phyloP scores from a whole-genome alignment of 495 filamentous ascomycete species.

The Trichoderma erinaceum region DNA sequence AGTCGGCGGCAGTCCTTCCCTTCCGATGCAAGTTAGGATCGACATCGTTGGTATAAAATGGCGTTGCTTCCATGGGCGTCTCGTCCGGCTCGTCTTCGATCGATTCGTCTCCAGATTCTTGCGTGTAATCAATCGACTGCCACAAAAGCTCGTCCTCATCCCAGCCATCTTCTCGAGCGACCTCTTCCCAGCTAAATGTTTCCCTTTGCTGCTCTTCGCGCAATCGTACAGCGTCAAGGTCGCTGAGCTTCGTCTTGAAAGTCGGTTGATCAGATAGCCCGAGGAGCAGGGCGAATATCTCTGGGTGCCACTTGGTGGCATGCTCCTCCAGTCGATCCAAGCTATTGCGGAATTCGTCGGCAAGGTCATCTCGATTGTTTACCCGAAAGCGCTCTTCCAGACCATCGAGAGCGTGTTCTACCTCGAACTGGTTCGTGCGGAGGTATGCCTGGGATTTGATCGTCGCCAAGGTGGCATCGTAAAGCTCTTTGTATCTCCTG shows the following conservation, averaged over 20 bases:
- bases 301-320: constrained; percentile 60
- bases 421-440: constrained; percentile 84
- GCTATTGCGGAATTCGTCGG: constrained; percentile 64
- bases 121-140: constrained; percentile 67
- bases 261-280: constrained; percentile 77
- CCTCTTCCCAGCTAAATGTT: constrained; percentile 64
- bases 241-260: constrained; percentile 56
- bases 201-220: constrained; percentile 35
- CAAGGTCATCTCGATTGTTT: constrained; percentile 68
- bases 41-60: constrained; percentile 30
- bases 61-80: constrained; percentile 25
- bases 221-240: constrained; percentile 49
- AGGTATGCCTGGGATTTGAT: constrained; percentile 56
- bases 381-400: constrained; percentile 85
- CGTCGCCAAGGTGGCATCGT: constrained; percentile 46
- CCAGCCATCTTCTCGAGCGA: constrained; percentile 66
- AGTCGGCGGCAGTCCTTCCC: constrained; percentile 33
- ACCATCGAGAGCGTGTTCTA: constrained; percentile 64
- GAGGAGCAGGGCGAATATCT: constrained; percentile 72
- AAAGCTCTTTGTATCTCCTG: constrained; percentile 40
- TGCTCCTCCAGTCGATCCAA: constrained; percentile 51
- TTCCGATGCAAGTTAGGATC: constrained; percentile 36
- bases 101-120: constrained; percentile 53
- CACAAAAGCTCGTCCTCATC: constrained; percentile 67
- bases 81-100: constrained; percentile 26